Evolutionary conservation across 805 yeast species (phyloP).

Genomic region (Danielozyma ontarioensis): DNA sequence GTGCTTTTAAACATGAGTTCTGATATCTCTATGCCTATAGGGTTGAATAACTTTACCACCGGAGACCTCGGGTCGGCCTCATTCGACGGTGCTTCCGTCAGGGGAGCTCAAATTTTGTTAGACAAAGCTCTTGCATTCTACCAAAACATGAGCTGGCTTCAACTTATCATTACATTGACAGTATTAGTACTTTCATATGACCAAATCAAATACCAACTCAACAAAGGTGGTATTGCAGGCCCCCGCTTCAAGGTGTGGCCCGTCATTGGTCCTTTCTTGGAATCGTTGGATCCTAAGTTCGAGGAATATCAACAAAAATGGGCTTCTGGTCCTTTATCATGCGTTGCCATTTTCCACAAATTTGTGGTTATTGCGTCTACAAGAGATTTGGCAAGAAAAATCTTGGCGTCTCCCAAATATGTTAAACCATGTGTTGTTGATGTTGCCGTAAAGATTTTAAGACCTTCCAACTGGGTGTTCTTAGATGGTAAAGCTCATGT

Average conservation of each 20-base stretch:
- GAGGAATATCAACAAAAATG: slow-evolving; percentile 90
- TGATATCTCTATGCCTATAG: background rate
- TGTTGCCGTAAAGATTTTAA: slow-evolving; percentile 86
- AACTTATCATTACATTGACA: slow-evolving; percentile 42
- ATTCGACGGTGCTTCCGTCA: no score
- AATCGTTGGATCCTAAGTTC: slow-evolving; percentile 91
- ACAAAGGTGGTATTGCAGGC: slow-evolving; percentile 88
- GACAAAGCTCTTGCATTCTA: slow-evolving; percentile 10
- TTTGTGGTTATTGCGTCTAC: slow-evolving; percentile 91
- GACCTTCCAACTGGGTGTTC: slow-evolving; percentile 98
- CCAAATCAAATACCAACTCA: slow-evolving; percentile 70
- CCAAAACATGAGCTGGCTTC: slow-evolving; percentile 46
- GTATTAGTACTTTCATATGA: slow-evolving; percentile 56
- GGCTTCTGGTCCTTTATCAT: slow-evolving; percentile 90
- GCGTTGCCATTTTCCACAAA: slow-evolving; percentile 97
- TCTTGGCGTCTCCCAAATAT: slow-evolving; percentile 75
- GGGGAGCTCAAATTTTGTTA: background rate
- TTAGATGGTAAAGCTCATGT: slow-evolving; percentile 92
- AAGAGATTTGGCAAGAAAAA: slow-evolving; percentile 84
- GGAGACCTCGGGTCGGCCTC: background rate
- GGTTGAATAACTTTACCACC: background rate
- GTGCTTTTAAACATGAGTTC: background rate
- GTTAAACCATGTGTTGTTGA: slow-evolving; percentile 98
- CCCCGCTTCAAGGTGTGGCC: slow-evolving; percentile 90
- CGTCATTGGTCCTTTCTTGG: slow-evolving; percentile 92